A percentile compares a stretch with the other conserved stretches of the same genome.
Conservation (phyloP, 2,329 filamentous ascomycete species). For the Tolypocladium nubicola region DNA sequence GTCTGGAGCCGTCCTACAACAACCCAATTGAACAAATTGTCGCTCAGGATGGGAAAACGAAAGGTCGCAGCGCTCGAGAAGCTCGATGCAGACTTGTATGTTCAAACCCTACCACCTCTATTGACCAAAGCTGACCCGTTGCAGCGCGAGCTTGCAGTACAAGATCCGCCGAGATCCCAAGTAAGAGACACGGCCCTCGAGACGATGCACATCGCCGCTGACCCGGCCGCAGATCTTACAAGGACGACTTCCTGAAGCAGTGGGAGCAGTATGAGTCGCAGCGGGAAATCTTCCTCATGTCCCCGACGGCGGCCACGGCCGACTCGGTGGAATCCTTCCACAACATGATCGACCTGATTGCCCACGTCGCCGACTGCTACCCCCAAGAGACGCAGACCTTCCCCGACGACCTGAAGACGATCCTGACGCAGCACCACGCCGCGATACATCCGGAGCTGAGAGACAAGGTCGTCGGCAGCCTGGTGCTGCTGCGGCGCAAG, state of each 20-base stretch:
- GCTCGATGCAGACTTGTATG: constrained; percentile 78
- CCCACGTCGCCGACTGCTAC: constrained; percentile 91
- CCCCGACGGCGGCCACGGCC: constrained; percentile 66
- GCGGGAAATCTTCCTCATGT: constrained; percentile 80
- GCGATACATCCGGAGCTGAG: constrained; percentile 73
- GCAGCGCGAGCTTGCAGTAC: constrained; percentile 75
- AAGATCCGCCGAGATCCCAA: constrained; percentile 82
- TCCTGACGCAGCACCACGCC: constrained; percentile 74
- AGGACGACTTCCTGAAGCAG: constrained; percentile 78
- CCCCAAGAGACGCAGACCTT: constrained; percentile 69
- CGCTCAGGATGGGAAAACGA: constrained; percentile 61
- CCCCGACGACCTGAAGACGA: constrained; percentile 67
- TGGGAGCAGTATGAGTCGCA: constrained; percentile 88
- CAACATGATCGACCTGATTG: constrained; percentile 86
- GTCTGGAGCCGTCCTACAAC: background rate
- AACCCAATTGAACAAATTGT: background rate
- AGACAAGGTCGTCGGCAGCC: constrained; percentile 87
- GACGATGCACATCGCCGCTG: constrained; percentile 4
- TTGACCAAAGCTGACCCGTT: constrained; percentile 14
- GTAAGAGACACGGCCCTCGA: constrained; percentile 29
- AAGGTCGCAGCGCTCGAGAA: constrained; percentile 91
- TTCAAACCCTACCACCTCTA: background rate
- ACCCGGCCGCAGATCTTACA: constrained; percentile 55
- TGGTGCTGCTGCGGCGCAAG: constrained; percentile 82
- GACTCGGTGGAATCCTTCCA: constrained; percentile 75